These are phyloP conservation scores for Fusarium sp. DNA, from an alignment of 2,329 filamentous ascomycete species.

Conservation along the genomic window DNA sequence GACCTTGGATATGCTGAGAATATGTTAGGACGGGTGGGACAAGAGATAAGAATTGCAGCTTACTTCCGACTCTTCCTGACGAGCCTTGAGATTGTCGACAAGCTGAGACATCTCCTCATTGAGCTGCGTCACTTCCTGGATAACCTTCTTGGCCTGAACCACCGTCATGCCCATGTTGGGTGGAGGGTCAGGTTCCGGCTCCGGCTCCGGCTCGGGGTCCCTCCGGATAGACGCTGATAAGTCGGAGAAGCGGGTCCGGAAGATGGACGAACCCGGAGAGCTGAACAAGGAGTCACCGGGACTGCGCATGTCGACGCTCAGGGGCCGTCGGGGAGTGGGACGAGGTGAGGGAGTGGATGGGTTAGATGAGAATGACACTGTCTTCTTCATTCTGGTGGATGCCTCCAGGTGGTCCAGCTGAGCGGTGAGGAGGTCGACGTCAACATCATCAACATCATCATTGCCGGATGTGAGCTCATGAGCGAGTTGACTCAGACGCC, in stretches of 20 bases:
- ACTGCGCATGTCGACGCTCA: constrained; percentile 44
- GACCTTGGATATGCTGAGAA: constrained; percentile 68
- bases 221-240: constrained; percentile 52
- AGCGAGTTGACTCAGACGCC: constrained; percentile 54
- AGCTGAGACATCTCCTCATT: constrained; percentile 63
- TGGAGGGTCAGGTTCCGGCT: constrained; percentile 44
- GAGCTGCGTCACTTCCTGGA: constrained; percentile 55
- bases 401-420: constrained; percentile 51
- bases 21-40: constrained; percentile 42
- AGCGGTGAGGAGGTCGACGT: constrained; percentile 52
- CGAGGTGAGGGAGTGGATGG: constrained; percentile 35
- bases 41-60: constrained; percentile 34
- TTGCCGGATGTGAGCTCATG: constrained; percentile 52
- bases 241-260: constrained; percentile 55
- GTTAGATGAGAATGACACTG: constrained; percentile 35
- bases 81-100: constrained; percentile 62
- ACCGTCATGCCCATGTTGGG: constrained; percentile 49
- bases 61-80: constrained; percentile 71
- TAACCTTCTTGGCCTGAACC: constrained; percentile 52
- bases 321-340: constrained; percentile 27
- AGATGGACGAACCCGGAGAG: constrained; percentile 51
- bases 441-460: constrained; percentile 51
- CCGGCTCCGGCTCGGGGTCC: constrained; percentile 43
- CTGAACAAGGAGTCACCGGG: constrained; percentile 49
- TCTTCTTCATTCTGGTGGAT: constrained; percentile 37